A percentile compares a stretch with the other conserved stretches of the same genome.
Conservation (phyloP, 768 basidiomycete genomes). For the Rhizopogon sp. region DNA sequence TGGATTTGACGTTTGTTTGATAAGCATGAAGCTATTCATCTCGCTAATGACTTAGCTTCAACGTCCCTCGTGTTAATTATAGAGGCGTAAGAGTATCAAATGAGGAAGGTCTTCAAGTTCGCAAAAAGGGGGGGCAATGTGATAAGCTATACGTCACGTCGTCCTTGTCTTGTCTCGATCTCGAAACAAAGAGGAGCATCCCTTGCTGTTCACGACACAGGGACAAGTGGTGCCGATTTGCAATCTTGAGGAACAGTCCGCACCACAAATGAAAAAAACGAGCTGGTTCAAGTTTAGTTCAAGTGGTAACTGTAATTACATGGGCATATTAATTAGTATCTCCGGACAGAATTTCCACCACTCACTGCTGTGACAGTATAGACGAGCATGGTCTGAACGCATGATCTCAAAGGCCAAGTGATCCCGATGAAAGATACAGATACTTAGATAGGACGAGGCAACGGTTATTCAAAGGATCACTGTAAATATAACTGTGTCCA, state of each 20-base stretch:
- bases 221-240: not conserved
- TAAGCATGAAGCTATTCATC: not conserved
- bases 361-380: no score
- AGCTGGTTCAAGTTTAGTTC: no score
- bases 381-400: no score
- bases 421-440: no score
- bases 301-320: no score
- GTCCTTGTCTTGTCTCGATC: not conserved
- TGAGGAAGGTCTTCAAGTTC: not conserved
- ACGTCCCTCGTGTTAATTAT: not conserved
- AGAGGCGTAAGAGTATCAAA: not conserved
- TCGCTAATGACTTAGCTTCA: not conserved
- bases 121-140: not conserved
- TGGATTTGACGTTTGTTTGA: not conserved
- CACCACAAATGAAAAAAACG: no score
- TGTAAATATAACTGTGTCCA: not conserved
- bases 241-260: not conserved
- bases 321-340: no score
- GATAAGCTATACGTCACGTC: not conserved
- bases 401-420: no score
- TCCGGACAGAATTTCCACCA: no score
- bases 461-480: no score
- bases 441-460: no score
- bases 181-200: not conserved
- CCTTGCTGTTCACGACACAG: not conserved